Conservation (phyloP, 768 basidiomycete species). For the Pleurotus djamor region DNA sequence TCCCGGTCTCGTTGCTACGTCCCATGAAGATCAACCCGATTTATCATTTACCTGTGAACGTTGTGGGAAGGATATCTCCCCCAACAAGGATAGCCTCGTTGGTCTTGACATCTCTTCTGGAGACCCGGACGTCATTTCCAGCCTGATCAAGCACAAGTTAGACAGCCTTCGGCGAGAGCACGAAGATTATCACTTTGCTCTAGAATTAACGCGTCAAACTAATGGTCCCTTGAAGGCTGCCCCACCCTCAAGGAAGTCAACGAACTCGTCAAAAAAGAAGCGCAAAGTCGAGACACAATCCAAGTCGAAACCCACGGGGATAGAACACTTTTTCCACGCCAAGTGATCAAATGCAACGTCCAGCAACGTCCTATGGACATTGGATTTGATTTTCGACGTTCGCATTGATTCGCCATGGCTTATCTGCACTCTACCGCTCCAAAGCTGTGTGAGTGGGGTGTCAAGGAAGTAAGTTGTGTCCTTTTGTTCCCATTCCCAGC, state of each 20-base stretch:
- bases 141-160: conserved; percentile 24
- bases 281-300: conserved; percentile 12
- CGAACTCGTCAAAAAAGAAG: conserved; percentile 12
- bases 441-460: background rate
- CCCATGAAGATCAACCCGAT: background rate
- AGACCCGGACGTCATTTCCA: conserved; percentile 33
- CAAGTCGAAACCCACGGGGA: conserved; percentile 30
- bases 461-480: background rate
- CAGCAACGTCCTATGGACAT: conserved; percentile 1
- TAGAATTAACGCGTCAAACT: conserved; percentile 59
- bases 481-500: too few relatives aligned
- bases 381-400: background rate
- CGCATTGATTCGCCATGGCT: background rate
- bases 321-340: conserved; percentile 37
- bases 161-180: conserved; percentile 55
- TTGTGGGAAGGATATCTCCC: conserved; percentile 47
- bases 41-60: conserved; percentile 55
- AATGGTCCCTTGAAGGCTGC: conserved; percentile 13
- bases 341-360: conserved; percentile 16
- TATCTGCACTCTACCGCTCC: background rate
- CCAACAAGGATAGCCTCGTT: conserved; percentile 20
- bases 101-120: conserved; percentile 11
- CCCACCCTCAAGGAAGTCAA: conserved; percentile 8
- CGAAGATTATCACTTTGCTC: conserved; percentile 87
- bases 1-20: background rate